A percentile compares a stretch with the other conserved stretches of the same genome.
These are phyloP conservation scores for Curvularia eragrostidis DNA, from an alignment of 2,329 filamentous ascomycete species.

Conservation along the genomic window DNA sequence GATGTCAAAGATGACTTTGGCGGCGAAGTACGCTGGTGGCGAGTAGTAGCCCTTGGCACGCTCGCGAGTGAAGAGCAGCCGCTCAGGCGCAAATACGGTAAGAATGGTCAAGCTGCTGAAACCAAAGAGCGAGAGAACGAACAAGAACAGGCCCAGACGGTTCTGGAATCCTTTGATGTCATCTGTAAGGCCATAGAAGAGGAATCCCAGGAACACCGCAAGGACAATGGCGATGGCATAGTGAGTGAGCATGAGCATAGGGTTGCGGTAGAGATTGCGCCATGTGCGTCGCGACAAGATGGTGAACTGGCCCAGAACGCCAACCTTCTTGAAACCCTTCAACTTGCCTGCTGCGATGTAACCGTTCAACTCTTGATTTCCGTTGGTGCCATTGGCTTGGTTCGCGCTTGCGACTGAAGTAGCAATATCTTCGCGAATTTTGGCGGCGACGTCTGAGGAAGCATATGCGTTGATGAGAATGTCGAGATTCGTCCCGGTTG, in stretches of 20 bases:
- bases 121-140: conserved; percentile 91
- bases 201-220: conserved; percentile 89
- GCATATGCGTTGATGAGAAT: conserved; percentile 77
- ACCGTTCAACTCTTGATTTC: conserved; percentile 61
- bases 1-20: conserved; percentile 98
- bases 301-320: conserved; percentile 80
- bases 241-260: conserved; percentile 97
- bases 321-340: conserved; percentile 81
- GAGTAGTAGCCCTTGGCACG: conserved; percentile 96
- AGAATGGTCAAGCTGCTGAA: conserved; percentile 95
- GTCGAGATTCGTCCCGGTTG: conserved; percentile 78
- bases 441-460: conserved; percentile 76
- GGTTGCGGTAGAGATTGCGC: conserved; percentile 97
- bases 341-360: conserved; percentile 67
- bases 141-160: conserved; percentile 95
- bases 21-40: conserved; percentile 89
- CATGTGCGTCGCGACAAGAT: conserved; percentile 92
- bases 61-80: conserved; percentile 89
- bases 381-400: conserved; percentile 70
- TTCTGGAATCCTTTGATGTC: conserved; percentile 99
- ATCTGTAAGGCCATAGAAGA: conserved; percentile 95
- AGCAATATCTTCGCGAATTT: conserved; percentile 79
- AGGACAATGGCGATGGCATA: conserved; percentile 96
- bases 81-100: conserved; percentile 90
- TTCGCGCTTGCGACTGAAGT: conserved; percentile 69